A percentile compares a stretch with the other conserved stretches of the same genome.
Conservation (phyloP, 805 yeast genomes). For the Kuraishia hungarica region DNA sequence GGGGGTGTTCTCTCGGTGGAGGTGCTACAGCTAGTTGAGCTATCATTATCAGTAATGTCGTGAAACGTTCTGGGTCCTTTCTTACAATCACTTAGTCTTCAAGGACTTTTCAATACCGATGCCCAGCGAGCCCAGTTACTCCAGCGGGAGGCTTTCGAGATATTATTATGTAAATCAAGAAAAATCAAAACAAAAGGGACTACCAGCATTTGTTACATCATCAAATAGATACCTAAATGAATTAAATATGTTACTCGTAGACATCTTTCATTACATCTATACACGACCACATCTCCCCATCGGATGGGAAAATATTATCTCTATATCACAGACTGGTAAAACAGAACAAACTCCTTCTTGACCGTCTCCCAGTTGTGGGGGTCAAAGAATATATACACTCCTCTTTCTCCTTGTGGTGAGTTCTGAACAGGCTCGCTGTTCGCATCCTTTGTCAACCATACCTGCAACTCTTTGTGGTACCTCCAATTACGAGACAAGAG, state of each 20-base stretch:
- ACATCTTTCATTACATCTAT: not conserved
- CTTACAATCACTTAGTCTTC: too few relatives aligned
- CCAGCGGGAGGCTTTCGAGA: too few relatives aligned
- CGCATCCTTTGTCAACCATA: slow-evolving; percentile 95
- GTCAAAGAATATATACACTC: slow-evolving; percentile 89
- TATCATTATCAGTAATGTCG: too few relatives aligned
- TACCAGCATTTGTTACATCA: too few relatives aligned
- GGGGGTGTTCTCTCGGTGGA: too few relatives aligned
- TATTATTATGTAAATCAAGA: too few relatives aligned
- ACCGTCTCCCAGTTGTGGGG: slow-evolving; percentile 95
- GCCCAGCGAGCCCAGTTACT: too few relatives aligned
- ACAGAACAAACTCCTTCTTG: slow-evolving; percentile 54
- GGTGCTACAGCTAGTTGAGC: too few relatives aligned
- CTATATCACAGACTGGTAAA: slow-evolving; percentile 31
- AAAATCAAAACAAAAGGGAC: too few relatives aligned
- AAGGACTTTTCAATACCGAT: too few relatives aligned
- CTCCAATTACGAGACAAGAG: slow-evolving; percentile 93
- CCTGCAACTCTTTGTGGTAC: slow-evolving; percentile 89
- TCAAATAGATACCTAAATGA: too few relatives aligned
- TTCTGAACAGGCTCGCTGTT: slow-evolving; percentile 80
- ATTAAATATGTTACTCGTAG: not conserved
- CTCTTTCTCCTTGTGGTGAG: slow-evolving; percentile 78
- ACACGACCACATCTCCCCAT: not conserved
- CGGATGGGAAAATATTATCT: not conserved
- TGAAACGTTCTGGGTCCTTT: too few relatives aligned